These are phyloP conservation scores for Euryodendron excelsum DNA, from an alignment of 148 eudicot genomes.

Conservation along the genomic window DNA sequence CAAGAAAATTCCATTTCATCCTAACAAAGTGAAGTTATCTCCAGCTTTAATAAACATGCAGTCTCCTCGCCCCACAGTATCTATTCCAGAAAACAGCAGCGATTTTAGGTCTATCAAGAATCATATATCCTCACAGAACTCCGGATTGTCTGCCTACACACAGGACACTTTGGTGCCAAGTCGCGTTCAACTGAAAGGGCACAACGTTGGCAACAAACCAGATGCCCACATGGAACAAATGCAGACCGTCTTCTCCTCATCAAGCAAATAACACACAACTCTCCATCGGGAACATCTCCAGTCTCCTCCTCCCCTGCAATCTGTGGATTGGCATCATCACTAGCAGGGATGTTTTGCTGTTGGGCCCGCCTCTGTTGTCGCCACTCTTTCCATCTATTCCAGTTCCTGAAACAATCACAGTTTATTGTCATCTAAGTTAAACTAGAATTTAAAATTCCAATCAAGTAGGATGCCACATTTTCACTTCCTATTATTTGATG, in stretches of 20 bases:
- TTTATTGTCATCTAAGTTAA: neutral
- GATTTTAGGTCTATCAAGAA: slow-evolving; percentile 31
- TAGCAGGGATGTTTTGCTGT: slow-evolving; percentile 28
- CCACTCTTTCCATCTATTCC: slow-evolving; percentile 71
- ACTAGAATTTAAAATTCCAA: neutral
- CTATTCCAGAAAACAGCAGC: neutral
- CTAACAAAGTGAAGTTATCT: no score
- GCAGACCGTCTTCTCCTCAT: slow-evolving; percentile 70
- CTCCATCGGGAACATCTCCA: slow-evolving; percentile 69
- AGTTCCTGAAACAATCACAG: slow-evolving; percentile 45
- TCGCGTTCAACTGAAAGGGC: slow-evolving; percentile 62
- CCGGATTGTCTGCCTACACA: slow-evolving; percentile 66
- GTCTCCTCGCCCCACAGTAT: no score
- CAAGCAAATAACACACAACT: slow-evolving; percentile 68
- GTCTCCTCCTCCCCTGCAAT: slow-evolving; percentile 49
- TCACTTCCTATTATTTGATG: neutral
- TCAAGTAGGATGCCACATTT: neutral
- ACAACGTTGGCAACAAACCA: slow-evolving; percentile 77
- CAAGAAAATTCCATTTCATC: neutral
- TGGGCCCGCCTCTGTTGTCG: slow-evolving; percentile 45
- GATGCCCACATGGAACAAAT: slow-evolving; percentile 91
- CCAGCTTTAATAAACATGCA: neutral
- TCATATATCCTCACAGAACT: slow-evolving; percentile 73
- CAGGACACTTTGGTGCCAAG: slow-evolving; percentile 67
- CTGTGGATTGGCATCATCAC: slow-evolving; percentile 21